Base-by-base conservation (phyloP, 495 filamentous ascomycete species). In the Talaromyces wortmannii region DNA sequence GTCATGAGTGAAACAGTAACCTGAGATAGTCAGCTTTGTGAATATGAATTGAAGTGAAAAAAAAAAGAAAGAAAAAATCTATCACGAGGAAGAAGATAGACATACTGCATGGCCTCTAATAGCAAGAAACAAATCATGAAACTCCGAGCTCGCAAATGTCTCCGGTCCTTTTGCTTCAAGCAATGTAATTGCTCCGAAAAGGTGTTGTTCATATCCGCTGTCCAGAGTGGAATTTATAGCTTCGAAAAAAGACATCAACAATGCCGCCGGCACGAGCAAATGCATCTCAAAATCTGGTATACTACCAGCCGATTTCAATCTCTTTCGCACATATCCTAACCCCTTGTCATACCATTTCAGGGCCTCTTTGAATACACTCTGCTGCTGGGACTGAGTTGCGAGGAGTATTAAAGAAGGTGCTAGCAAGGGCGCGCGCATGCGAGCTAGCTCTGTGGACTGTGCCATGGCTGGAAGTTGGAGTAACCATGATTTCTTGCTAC, bases 341-440 rank as follows among this genome's bases (percentile, higher is more conserved):
- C 49, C 49, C 16, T 15, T 31, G 42, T 52, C 49, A 18, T 52
- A 52, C 49, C 49, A 52, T 36, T 42, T 52, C 15, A 52, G 31
- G 7, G 49, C 49, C 18, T 52, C 49, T 43, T 52, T 52, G 16
- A 52, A 43, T n/a, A 52, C 31, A 23, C 17, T 36, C 30, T 36
- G 49, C n/a, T 52, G 49, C 17, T 29, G 30, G 13, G 49, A 52
- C 31, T 52, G 49, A 23, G 36, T 31, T 16, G 50, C 50, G 13
- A 52, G 13, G 12, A 52, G 50, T 15, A 52, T 4, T 36, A 52
- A 29, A 6, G 50, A 52, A 2, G 50, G 50, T 23, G 50, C 50
- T 7, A 52, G 33, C 33, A 52, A 52, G 42, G 50, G 32, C 3
- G n/a, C 50, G 43, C 50, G 50, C 32, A 52, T 52, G 10, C 50